A percentile compares a stretch with the other conserved stretches of the same genome.
These are phyloP conservation scores for Pythium utonaiense DNA, from an alignment of 352 stramenopile genomes.

Conservation along the genomic window DNA sequence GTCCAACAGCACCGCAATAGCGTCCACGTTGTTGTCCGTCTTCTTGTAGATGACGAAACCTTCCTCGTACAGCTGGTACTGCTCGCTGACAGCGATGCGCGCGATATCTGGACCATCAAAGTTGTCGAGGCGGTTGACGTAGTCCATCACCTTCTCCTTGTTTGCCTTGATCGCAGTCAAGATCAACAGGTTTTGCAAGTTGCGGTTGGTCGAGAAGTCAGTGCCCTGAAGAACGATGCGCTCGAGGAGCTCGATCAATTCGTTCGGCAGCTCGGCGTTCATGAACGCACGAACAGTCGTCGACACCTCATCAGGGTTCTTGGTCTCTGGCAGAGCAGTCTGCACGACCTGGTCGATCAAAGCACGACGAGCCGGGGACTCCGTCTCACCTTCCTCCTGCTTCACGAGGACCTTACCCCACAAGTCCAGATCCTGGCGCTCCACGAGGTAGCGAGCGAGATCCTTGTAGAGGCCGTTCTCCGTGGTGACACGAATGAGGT, in stretches of 20 bases:
- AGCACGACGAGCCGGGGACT: constrained; percentile 90
- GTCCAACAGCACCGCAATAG: constrained; percentile 91
- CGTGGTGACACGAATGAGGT: constrained; percentile 98
- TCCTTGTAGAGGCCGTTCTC: constrained; percentile 99
- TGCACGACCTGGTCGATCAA: constrained; percentile 99
- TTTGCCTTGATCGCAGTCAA: constrained; percentile 99
- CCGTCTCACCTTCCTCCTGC: constrained; percentile 89
- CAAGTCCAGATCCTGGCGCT: constrained; percentile 98
- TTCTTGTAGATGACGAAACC: constrained; percentile 99
- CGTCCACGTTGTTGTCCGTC: constrained; percentile 96
- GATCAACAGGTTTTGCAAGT: constrained; percentile 99
- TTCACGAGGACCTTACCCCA: constrained; percentile 96
- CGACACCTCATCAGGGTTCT: constrained; percentile 98
- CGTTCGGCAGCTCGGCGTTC: constrained; percentile 98
- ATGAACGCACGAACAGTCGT: constrained; percentile 99
- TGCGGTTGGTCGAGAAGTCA: constrained; percentile 99
- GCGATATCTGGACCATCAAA: constrained; percentile 99
- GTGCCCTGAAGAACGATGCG: constrained; percentile 99
- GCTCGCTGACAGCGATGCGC: constrained; percentile 96
- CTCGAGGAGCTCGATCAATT: constrained; percentile 99
- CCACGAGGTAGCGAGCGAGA: constrained; percentile 98
- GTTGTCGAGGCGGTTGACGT: constrained; percentile 99
- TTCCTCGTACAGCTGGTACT: constrained; percentile 99
- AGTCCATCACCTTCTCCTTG: constrained; percentile 98
- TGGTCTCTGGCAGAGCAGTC: constrained; percentile 98